Evolutionary conservation across 345 rosid genomes (phyloP).

Genomic region (Eutrema heterophyllum): DNA sequence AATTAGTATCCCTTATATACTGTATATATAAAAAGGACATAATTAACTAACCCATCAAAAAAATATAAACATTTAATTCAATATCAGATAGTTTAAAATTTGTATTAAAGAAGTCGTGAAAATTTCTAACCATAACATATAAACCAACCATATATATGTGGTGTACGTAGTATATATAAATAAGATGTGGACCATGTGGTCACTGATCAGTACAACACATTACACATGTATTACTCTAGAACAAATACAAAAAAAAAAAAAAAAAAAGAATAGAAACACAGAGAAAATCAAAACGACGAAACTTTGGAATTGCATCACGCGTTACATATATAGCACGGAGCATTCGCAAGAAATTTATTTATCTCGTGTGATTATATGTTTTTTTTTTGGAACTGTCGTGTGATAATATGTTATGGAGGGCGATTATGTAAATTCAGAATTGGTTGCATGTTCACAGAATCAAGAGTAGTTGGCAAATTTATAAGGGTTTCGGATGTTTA

Average conservation of each 20-base stretch:
- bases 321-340: not conserved
- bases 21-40: not conserved
- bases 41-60: not conserved
- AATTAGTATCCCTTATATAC: not conserved
- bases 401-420: not conserved
- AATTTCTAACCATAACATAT: not conserved
- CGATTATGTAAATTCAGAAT: not conserved
- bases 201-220: not conserved
- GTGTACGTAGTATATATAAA: not conserved
- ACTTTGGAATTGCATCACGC: not conserved
- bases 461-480: not conserved
- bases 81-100: not conserved
- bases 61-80: not conserved
- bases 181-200: not conserved
- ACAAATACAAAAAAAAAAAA: not conserved
- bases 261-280: not conserved
- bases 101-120: not conserved
- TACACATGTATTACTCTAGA: not conserved
- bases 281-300: not conserved
- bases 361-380: slow-evolving; percentile 3
- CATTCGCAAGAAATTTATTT: not conserved
- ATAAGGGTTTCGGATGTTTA: not conserved
- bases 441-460: not conserved
- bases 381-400: no score
- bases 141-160: not conserved